Evolutionary conservation across 768 basidiomycete species (phyloP).

Genomic region (Mrakia blollopis): DNA sequence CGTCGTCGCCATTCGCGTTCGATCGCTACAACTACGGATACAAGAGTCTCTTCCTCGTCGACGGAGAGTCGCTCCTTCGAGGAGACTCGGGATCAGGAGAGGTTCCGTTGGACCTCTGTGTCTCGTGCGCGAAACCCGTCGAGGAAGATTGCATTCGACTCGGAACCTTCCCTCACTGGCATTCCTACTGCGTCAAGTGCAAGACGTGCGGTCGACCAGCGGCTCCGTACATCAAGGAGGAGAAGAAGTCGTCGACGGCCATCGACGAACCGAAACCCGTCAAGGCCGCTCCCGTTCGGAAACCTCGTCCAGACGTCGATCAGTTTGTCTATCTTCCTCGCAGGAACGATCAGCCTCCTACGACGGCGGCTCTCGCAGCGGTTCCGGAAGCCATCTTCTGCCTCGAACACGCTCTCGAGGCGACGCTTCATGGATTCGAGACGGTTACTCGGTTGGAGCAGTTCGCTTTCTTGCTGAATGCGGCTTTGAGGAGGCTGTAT

Average conservation of each 20-base stretch:
- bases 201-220: slow-evolving; percentile 61
- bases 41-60: slow-evolving; percentile 35
- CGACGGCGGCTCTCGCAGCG: slow-evolving; percentile 10
- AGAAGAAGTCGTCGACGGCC: slow-evolving; percentile 43
- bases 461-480: slow-evolving; percentile 93
- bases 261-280: slow-evolving; percentile 35
- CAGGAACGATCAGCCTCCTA: slow-evolving; percentile 21
- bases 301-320: slow-evolving; percentile 64
- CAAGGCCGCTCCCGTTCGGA: slow-evolving; percentile 55
- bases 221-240: slow-evolving; percentile 49
- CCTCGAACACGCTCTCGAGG: slow-evolving; percentile 64
- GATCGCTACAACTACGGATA: slow-evolving; percentile 40
- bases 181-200: slow-evolving; percentile 89
- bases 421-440: slow-evolving; percentile 73
- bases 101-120: slow-evolving; percentile 78
- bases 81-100: slow-evolving; percentile 47
- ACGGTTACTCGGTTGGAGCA: slow-evolving; percentile 92
- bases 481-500: slow-evolving; percentile 85
- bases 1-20: not conserved
- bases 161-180: slow-evolving; percentile 97
- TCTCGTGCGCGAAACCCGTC: slow-evolving; percentile 79
- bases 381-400: slow-evolving; percentile 58
- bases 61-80: slow-evolving; percentile 42
- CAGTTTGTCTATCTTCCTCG: slow-evolving; percentile 58
- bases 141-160: slow-evolving; percentile 95